Evolutionary conservation across 257 asterid species (phyloP), one percentile per base, ranked within the genome.

Genomic region (Lycium barbarum): DNA sequence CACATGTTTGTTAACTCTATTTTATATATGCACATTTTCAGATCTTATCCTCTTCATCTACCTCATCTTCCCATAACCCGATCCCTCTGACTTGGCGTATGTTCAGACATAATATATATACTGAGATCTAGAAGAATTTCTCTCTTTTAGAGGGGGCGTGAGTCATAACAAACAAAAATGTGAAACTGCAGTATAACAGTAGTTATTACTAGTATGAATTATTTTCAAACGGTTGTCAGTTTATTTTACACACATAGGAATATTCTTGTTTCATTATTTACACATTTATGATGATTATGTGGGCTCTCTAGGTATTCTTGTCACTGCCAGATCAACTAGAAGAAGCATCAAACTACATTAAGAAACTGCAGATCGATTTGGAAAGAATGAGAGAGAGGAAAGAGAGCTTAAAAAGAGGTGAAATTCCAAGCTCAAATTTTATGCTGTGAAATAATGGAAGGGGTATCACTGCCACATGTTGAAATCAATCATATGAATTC

Each of bases 351-450:
- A 90, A 86, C 54, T 89, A 95, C 87, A 93, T 95, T 35, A 93
- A 90, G 87, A 87, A 84, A 79, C 84, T 91, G 73, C 88, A 92
- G 72, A 66, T 72, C 8, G 87, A 87, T 55, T 6, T 95, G 90
- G 96, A 93, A 88, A 87, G 86, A 72, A 62, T 91, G 98, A 93
- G 86, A 88, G 85, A 87, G 90, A 92, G 86, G 88, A 95, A 90
- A 74, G 85, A 89, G 45, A 38, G 65, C 26, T 61, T 88, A 7
- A 9, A 45, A 40, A 82, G 43, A 45, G n/a, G 10, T 40, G 20
- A 5, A 59, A 65, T 43, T 63, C 63, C 88, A 18, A 80, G 55
- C 58, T 45, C 55, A 45, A 74, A 51, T 12, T 51, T 76, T 6
- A n/a, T 66, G 62, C 78, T 57, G 22, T 15, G 55, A 47, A 11